phyloP scores from a whole-genome alignment of 192 early-diverging fungal species.

The Umbelopsis ramanniana region DNA sequence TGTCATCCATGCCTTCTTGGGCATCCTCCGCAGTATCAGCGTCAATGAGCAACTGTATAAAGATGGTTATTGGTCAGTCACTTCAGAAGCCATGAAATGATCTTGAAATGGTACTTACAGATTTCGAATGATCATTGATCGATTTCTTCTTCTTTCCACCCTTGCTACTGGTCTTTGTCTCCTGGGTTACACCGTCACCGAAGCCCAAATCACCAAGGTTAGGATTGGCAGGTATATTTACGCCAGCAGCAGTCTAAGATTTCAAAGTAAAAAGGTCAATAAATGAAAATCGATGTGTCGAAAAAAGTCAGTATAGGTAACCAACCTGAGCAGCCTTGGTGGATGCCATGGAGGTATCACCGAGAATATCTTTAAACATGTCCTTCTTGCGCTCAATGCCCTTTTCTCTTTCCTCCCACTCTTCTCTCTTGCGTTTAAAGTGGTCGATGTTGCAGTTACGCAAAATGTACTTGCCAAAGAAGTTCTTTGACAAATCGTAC shows the following conservation, averaged over 20 bases:
- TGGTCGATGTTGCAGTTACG: conserved; percentile 79
- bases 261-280: background rate
- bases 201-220: conserved; percentile 64
- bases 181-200: conserved; percentile 46
- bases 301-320: background rate
- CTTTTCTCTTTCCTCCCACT: conserved; percentile 78
- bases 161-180: conserved; percentile 40
- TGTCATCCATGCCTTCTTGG: conserved; percentile 27
- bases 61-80: background rate
- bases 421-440: conserved; percentile 74
- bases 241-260: conserved; percentile 27
- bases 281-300: background rate
- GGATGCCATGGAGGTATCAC: conserved; percentile 43
- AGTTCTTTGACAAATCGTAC: conserved; percentile 59
- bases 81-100: background rate
- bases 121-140: conserved; percentile 47
- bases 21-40: background rate
- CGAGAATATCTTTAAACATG: conserved; percentile 83
- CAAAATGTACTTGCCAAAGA: conserved; percentile 74
- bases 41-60: background rate
- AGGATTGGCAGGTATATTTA: conserved; percentile 44
- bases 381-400: conserved; percentile 73
- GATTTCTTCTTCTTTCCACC: conserved; percentile 56
- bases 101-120: background rate
- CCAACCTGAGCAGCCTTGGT: conserved; percentile 22